These are phyloP conservation scores for Yamadazyma aaseri DNA, from an alignment of 1,139 yeast species.

Conservation along the genomic window DNA sequence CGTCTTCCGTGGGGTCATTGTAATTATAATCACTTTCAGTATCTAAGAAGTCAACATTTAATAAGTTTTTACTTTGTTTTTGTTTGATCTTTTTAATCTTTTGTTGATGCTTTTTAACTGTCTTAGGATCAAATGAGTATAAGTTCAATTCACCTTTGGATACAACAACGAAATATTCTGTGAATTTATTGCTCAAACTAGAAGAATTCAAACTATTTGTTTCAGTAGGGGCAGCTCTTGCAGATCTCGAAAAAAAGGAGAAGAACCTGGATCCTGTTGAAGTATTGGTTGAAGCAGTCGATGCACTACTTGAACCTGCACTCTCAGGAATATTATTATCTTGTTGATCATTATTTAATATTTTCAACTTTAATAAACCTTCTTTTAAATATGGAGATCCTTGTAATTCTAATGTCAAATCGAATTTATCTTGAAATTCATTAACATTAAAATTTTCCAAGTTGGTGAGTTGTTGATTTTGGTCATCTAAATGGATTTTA, in stretches of 20 bases:
- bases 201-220: constrained; percentile 10
- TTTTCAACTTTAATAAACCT: constrained; percentile 59
- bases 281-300: constrained; percentile 21
- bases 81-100: constrained; percentile 29
- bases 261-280: constrained; percentile 21
- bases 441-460: constrained; percentile 41
- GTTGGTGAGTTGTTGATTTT: constrained; percentile 10
- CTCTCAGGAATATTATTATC: constrained; percentile 26
- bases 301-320: constrained; percentile 22
- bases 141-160: constrained; percentile 57
- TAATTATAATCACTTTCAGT: constrained; percentile 19
- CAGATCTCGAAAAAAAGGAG: constrained; percentile 21
- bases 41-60: constrained; percentile 15
- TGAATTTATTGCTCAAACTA: constrained; percentile 29
- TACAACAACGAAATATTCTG: constrained; percentile 53
- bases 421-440: constrained; percentile 52
- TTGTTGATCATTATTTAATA: constrained; percentile 41
- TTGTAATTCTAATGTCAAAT: constrained; percentile 58
- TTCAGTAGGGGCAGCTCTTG: constrained; percentile 6
- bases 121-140: constrained; percentile 51
- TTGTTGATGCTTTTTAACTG: constrained; percentile 41
- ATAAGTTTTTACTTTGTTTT: constrained; percentile 19
- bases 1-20: constrained; percentile 18
- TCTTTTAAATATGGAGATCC: constrained; percentile 84
- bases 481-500: constrained; percentile 17